Evolutionary conservation across 345 rosid species (phyloP), one percentile per base, ranked within the genome.

Genomic region (Aquilaria yunnanensis): DNA sequence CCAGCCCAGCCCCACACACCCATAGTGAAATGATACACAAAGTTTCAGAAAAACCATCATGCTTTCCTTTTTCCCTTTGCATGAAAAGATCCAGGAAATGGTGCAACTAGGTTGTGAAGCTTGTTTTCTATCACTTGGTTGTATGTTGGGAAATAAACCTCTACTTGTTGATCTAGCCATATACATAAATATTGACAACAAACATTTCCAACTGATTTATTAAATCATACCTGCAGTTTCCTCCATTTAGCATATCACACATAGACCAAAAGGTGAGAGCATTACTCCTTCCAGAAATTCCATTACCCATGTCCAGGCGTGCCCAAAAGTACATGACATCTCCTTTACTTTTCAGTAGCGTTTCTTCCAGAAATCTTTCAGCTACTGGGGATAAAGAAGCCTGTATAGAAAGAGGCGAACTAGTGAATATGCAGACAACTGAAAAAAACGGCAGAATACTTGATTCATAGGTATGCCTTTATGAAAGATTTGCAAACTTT

Each of bases 251-350:
- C 59, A 83, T 71, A 75, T 87, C 91, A 14, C 91, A 87, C 77
- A 83, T 71, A 51, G 95, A 87, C 95, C 95, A 87, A 78, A 87
- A 87, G 5, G 85, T 76, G 58, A 73, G 83, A 31, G 63, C 68
- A 59, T 70, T 69, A 70, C 72, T 70, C 57, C 63, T 74, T 76
- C 75, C 77, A 43, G 69, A 41, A 53, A 60, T 47, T 59, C 80
- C 85, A 61, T 67, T 83, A 81, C 77, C 82, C 69, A 72, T 52
- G 63, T 80, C 85, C 65, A 83, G 77, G 64, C 62, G 72, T 30
- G 89, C 74, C 95, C 95, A 87, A 74, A 87, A 87, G 76, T 81
- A 87, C 62, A 87, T 65, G 46, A 77, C 72, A 49, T 83, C 89
- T 52, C 87, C 89, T 68, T 83, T 72, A 10, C 82, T 80, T 70